Evolutionary conservation across 2,329 filamentous ascomycete genomes (phyloP).

Genomic region (Ophiostoma piceae): DNA sequence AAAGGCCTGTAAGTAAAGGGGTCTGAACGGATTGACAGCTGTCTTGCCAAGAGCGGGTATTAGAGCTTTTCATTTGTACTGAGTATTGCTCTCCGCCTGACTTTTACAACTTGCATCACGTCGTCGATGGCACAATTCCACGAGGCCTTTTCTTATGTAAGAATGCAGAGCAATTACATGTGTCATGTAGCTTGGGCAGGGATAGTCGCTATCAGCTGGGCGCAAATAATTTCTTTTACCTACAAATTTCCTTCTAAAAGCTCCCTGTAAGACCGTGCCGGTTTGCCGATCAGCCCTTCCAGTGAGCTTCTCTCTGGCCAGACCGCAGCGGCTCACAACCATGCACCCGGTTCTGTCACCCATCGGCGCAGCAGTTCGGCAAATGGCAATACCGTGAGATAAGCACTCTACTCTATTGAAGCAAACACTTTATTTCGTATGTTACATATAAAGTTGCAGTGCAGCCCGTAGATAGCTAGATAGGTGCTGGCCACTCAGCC

Average conservation of each 20-base stretch:
- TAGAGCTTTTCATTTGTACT: too few species aligned
- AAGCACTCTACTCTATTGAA: neutral
- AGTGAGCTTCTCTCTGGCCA: neutral
- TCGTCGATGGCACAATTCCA: neutral
- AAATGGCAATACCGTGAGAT: neutral
- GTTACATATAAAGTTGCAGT: too few species aligned
- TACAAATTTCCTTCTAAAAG: too few species aligned
- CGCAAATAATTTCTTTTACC: too few species aligned
- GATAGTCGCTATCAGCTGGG: neutral
- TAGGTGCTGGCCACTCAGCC: neutral
- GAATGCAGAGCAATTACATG: neutral
- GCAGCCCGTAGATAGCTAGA: neutral
- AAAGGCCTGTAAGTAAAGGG: neutral
- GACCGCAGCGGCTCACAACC: conserved; percentile 1
- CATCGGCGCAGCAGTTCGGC: neutral
- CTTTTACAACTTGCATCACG: neutral
- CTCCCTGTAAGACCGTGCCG: neutral
- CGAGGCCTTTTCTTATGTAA: neutral
- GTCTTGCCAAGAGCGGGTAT: conserved; percentile 5
- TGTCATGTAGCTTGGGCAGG: neutral
- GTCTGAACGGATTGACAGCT: neutral
- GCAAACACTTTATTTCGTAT: neutral
- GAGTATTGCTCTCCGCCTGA: too few species aligned
- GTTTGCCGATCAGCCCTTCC: neutral
- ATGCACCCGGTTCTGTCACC: neutral